phyloP scores from a whole-genome alignment of 1,284 basidiomycete species.

The Meira miltonrushii region DNA sequence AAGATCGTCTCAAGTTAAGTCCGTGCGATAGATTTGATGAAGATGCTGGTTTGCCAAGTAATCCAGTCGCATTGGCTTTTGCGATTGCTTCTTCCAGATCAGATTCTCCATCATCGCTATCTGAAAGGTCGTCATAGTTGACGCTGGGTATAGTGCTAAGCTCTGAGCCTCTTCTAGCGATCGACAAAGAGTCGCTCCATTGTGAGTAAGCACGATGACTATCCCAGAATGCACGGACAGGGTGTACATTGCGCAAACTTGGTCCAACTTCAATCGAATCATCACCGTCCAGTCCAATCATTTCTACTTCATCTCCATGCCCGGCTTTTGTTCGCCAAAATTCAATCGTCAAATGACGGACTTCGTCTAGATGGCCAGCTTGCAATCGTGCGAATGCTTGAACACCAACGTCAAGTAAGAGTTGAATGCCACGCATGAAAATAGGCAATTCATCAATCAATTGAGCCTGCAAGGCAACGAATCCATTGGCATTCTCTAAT shows the following conservation, averaged over 20 bases:
- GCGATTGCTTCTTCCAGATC: neutral
- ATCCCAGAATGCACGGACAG: constrained; percentile 36
- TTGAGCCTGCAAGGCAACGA: constrained; percentile 51
- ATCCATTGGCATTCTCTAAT: constrained; percentile 46
- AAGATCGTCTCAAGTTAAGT: neutral
- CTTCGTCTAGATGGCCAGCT: constrained; percentile 28
- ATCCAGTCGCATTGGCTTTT: too few species aligned
- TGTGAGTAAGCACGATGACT: constrained; percentile 21
- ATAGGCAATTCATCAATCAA: constrained; percentile 54
- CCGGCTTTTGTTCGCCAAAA: constrained; percentile 22
- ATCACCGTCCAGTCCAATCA: neutral
- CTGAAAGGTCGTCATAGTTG: neutral
- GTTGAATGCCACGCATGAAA: constrained; percentile 50
- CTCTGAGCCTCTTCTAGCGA: constrained; percentile 7
- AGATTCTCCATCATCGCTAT: neutral
- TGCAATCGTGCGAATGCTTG: constrained; percentile 48
- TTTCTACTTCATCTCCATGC: constrained; percentile 9
- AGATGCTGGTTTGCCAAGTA: neutral
- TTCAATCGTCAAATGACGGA: constrained; percentile 18
- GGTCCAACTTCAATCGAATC: constrained; percentile 24
- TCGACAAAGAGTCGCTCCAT: constrained; percentile 25
- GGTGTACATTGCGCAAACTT: constrained; percentile 25
- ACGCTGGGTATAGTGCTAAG: neutral
- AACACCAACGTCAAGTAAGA: constrained; percentile 51
- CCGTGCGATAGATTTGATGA: neutral